Evolutionary conservation across 345 rosid genomes (phyloP), one percentile per base, ranked within the genome.

Genomic region (Dimocarpus longan): DNA sequence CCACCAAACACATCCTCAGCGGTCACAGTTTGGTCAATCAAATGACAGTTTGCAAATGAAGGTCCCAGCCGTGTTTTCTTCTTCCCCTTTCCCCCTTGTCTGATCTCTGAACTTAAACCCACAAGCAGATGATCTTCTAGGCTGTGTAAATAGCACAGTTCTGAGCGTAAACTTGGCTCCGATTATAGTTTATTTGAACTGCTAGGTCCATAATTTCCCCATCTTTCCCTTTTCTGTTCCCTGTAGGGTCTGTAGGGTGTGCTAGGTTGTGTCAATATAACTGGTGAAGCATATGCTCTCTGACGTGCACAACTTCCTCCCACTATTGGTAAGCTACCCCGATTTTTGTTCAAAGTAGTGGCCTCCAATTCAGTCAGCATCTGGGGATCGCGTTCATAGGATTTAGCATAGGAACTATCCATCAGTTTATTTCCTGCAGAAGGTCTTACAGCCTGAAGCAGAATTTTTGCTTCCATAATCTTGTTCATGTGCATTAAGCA

Each of bases 401-500:
- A 91, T 87, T 86, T 91, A 4, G 82, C 67, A 66, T 81, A 91
- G 5, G 94, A 86, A 5, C 87, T 94, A 16, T 93, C 97, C 88
- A 91, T 84, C 54, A 75, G 73, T 44, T 79, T 75, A 37, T 42
- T 63, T 67, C 80, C 78, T 54, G 84, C 78, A 1, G 89, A 85
- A 73, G 48, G 87, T 82, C 78, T 84, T 39, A 91, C 90, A 9
- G 77, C 88, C 74, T 85, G 80, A 74, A 94, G 84, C 74, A 91
- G 84, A 48, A 85, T 85, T 80, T 85, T 94, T 52, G 96, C 98
- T 85, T 94, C 97, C 10, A 68, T 18, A 24, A 93, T 76, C 73
- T 85, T 89, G 84, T 88, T 90, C 90, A 86, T 89, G 68, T 84
- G 86, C 88, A 93, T 87, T 90, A 94, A 82, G 81, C 96, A 88